Conservation (phyloP, 768 basidiomycete species). For the Lyophyllum shimeji region DNA sequence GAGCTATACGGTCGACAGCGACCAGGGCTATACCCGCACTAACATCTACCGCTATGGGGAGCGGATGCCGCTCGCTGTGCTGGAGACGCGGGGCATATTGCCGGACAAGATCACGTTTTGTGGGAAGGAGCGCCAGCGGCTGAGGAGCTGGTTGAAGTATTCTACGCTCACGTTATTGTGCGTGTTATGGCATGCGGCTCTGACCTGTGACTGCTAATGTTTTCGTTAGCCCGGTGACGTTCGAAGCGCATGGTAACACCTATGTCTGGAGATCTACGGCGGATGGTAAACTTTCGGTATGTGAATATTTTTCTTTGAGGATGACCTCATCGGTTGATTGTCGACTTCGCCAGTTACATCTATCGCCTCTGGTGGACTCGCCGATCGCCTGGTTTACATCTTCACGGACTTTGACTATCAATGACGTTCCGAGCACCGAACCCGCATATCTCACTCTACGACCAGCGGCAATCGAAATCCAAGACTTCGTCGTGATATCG, state of each 20-base stretch:
- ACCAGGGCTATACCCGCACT: slow-evolving; percentile 14
- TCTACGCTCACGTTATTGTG: slow-evolving; percentile 21
- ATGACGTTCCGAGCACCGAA: slow-evolving; percentile 9
- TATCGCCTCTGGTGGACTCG: slow-evolving; percentile 1
- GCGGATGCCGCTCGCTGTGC: slow-evolving; percentile 16
- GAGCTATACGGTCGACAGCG: slow-evolving; percentile 16
- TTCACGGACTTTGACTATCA: slow-evolving; percentile 12
- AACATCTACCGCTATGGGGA: slow-evolving; percentile 16
- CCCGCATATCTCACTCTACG: slow-evolving; percentile 22
- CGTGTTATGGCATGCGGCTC: slow-evolving; percentile 7
- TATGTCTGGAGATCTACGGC: slow-evolving; percentile 22
- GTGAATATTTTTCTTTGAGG: neutral
- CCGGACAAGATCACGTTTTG: slow-evolving; percentile 22
- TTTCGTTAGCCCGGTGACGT: slow-evolving; percentile 21
- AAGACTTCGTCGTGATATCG: slow-evolving; percentile 22
- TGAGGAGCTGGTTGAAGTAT: slow-evolving; percentile 23
- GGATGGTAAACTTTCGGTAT: slow-evolving; percentile 21
- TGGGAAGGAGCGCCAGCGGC: slow-evolving; percentile 16
- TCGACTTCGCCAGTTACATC: slow-evolving; percentile 2
- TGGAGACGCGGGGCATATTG: slow-evolving; percentile 19
- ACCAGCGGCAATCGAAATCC: slow-evolving; percentile 21
- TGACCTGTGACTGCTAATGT: neutral
- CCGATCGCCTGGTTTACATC: slow-evolving; percentile 26
- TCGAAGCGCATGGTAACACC: slow-evolving; percentile 17
- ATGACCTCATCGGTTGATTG: neutral